Conservation (phyloP, 768 basidiomycete species). For the Boletus eberwhitei region DNA sequence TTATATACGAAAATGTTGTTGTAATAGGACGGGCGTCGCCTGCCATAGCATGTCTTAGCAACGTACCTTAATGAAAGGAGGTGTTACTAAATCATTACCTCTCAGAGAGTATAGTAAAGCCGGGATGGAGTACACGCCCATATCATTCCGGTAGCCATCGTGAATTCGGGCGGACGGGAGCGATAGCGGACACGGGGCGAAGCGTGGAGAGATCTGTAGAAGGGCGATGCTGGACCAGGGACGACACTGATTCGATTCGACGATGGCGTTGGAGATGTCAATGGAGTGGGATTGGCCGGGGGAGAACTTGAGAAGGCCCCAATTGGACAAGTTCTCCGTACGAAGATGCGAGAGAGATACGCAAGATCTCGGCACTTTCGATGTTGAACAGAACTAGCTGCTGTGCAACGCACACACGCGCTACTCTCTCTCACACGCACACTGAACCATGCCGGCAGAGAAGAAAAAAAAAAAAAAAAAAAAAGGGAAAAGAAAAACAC, state of each 20-base stretch:
- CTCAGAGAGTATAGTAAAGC: slow-evolving; percentile 31
- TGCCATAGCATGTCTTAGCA: slow-evolving; percentile 35
- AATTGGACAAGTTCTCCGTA: slow-evolving; percentile 26
- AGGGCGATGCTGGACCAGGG: slow-evolving; percentile 24
- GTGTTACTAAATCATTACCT: slow-evolving; percentile 39
- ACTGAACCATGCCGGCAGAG: slow-evolving; percentile 24
- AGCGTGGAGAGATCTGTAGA: slow-evolving; percentile 26
- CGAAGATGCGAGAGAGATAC: slow-evolving; percentile 15
- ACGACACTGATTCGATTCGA: slow-evolving; percentile 25
- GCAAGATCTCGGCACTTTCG: slow-evolving; percentile 22
- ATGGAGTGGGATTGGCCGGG: slow-evolving; percentile 29
- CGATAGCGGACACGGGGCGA: slow-evolving; percentile 26
- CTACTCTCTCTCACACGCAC: slow-evolving; percentile 12
- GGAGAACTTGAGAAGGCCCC: slow-evolving; percentile 23
- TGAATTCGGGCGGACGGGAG: slow-evolving; percentile 29
- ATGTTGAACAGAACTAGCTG: slow-evolving; percentile 11
- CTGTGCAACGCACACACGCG: slow-evolving; percentile 15
- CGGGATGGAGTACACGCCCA: slow-evolving; percentile 34
- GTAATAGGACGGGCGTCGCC: slow-evolving; percentile 35
- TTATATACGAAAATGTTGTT: slow-evolving; percentile 35
- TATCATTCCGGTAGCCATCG: slow-evolving; percentile 35
- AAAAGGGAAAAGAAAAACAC: slow-evolving; percentile 13
- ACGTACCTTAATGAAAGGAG: slow-evolving; percentile 37
- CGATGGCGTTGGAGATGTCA: slow-evolving; percentile 33
- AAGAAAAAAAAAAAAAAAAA: background rate